A percentile compares a stretch with the other conserved stretches of the same genome.
phyloP scores from a whole-genome alignment of 768 basidiomycete genomes.

The Mycena rebaudengoi region DNA sequence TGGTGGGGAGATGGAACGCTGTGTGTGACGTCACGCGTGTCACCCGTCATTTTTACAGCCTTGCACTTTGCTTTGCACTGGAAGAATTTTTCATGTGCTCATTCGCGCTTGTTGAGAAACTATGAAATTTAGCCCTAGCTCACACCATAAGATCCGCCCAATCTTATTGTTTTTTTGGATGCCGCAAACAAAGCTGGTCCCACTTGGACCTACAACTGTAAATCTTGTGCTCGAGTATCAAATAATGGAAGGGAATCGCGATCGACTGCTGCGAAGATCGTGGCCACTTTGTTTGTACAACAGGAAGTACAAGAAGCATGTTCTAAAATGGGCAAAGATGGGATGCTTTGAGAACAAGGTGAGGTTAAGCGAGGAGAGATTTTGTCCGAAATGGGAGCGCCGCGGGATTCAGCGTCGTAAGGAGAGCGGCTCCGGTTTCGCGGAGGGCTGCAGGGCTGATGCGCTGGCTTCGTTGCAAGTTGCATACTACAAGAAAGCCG shows the following conservation, averaged over 20 bases:
- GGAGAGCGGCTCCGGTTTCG: too few species aligned
- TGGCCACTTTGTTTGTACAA: slow-evolving; percentile 11
- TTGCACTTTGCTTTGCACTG: background rate
- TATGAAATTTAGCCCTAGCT: too few species aligned
- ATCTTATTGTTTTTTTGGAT: background rate
- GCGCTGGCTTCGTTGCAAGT: background rate
- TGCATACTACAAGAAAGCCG: slow-evolving; percentile 1
- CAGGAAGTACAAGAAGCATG: slow-evolving; percentile 17
- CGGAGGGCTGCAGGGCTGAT: slow-evolving; percentile 4
- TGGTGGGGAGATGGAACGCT: background rate
- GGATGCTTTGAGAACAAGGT: slow-evolving; percentile 9
- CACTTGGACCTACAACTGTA: slow-evolving; percentile 23
- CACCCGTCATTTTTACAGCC: background rate
- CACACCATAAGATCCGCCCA: too few species aligned
- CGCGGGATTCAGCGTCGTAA: too few species aligned
- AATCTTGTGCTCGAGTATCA: background rate
- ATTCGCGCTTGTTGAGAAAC: too few species aligned
- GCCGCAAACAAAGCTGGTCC: background rate
- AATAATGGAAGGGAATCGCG: background rate
- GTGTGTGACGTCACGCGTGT: background rate
- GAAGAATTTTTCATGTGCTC: too few species aligned
- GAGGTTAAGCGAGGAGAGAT: background rate
- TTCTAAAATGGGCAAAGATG: too few species aligned
- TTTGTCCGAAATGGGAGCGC: too few species aligned
- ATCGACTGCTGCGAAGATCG: background rate